These are phyloP conservation scores for Choanephora cucurbitarum DNA, from an alignment of 371 early-diverging fungal species.

Conservation along the genomic window DNA sequence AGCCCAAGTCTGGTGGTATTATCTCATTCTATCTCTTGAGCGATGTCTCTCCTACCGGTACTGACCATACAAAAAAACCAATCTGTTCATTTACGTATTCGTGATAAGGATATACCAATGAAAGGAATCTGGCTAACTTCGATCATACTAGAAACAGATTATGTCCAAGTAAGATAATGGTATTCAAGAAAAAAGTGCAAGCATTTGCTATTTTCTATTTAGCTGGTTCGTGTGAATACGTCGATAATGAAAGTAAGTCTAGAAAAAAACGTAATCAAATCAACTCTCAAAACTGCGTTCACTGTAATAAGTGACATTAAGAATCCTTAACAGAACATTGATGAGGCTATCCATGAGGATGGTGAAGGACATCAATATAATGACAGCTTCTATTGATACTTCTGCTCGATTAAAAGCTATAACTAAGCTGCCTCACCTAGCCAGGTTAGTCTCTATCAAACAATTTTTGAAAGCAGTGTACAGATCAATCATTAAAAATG, in stretches of 20 bases:
- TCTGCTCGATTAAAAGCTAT: too few species aligned
- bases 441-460: too few species aligned
- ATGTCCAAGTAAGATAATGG: constrained; percentile 77
- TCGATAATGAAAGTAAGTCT: constrained; percentile 87
- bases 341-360: constrained; percentile 99
- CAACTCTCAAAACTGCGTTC: constrained; percentile 97
- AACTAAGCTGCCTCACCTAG: too few species aligned
- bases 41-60: constrained; percentile 92
- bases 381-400: too few species aligned
- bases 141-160: constrained; percentile 96
- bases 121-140: constrained; percentile 81
- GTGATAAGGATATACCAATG: constrained; percentile 76
- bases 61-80: constrained; percentile 96
- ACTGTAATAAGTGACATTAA: constrained; percentile 99
- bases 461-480: too few species aligned
- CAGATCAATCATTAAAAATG: too few species aligned
- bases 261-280: constrained; percentile 95
- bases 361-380: constrained; percentile 87
- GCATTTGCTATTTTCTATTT: too few species aligned
- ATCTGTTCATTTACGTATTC: constrained; percentile 89
- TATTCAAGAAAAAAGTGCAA: too few species aligned
- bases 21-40: constrained; percentile 93
- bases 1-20: constrained; percentile 96
- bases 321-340: constrained; percentile 97
- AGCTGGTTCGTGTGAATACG: constrained; percentile 98